Evolutionary conservation across 495 filamentous ascomycete species (phyloP).

Genomic region (Lentithecium fluviatile): DNA sequence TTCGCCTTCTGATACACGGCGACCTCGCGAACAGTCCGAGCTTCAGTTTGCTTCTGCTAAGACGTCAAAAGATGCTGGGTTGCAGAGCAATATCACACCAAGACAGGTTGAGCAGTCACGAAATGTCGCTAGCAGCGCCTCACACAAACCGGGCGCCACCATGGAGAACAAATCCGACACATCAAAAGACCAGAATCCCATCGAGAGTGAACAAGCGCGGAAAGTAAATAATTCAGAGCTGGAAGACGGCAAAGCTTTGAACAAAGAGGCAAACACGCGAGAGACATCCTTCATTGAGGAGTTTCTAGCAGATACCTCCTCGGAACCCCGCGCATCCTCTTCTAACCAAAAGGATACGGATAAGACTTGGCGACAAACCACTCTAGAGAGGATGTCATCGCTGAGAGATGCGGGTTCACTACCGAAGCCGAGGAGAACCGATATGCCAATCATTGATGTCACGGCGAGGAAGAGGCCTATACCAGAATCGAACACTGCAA

Average conservation of each 20-base stretch:
- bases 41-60: neutral
- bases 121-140: too few relatives aligned
- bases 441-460: neutral
- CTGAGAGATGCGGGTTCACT: neutral
- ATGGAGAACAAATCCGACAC: neutral
- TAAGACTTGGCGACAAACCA: conserved; percentile 18
- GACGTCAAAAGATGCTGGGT: too few relatives aligned
- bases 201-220: neutral
- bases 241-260: neutral
- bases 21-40: conserved; percentile 3
- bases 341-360: neutral
- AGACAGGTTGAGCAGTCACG: too few relatives aligned
- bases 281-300: conserved; percentile 18
- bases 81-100: too few relatives aligned
- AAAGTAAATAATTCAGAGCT: neutral
- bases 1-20: conserved; percentile 23
- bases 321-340: neutral
- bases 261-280: neutral
- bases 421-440: neutral
- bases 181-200: neutral
- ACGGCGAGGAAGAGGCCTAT: neutral
- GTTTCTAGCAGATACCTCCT: conserved; percentile 7
- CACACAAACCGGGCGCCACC: neutral
- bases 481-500: neutral
- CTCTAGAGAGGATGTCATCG: conserved; percentile 5